Evolutionary conservation across 768 basidiomycete species (phyloP), one percentile per base, ranked within the genome.

Genomic region (Trametopsis cervina): DNA sequence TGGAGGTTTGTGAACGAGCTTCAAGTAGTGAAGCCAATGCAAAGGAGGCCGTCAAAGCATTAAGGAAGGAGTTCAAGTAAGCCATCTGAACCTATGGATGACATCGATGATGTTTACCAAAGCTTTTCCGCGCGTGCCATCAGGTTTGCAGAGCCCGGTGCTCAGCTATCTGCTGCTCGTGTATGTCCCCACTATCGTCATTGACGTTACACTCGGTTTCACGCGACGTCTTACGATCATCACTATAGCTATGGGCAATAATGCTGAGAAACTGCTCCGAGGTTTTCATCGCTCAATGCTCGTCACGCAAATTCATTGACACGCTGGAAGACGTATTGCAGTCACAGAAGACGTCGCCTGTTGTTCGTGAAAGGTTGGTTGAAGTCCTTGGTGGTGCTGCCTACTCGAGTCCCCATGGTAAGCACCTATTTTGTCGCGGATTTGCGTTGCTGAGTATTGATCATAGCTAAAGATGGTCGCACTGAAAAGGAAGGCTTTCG

Each of bases 1-100:
- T 91, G 42, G 89, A 91, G 46, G 86, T 93, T 13, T 92, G 88
- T 57, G 91, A 95, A 46, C 73, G 87, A 26, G 86, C 88, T 3
- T 87, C 86, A 1, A 64, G 76, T 2, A 85, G 60, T 56, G 88
- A 92, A 47, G 60, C 66, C 7, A 81, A 81, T 45, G 87, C 89
- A 9, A 92, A 86, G 61, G 92, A 93, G 59, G 89, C 91, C 0
- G 80, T 85, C 4, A 80, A 81, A 45, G 88, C 91, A 1, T 70
- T 94, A 38, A 69, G 91, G 42, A 77, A 83, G 37, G 90, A 91
- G 63, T 89, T 96, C 75, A 92, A 92, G 81, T 87, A 51, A 49
- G 76, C 62, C 23, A 2, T 18, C 13, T 33, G 26, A n/a, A 35
- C 35, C 44, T 58, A 38, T 63, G 57, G 11, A 2, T 13, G 59